Conservation (phyloP, 1,284 basidiomycete species). For the Leccinum subrobustum region DNA sequence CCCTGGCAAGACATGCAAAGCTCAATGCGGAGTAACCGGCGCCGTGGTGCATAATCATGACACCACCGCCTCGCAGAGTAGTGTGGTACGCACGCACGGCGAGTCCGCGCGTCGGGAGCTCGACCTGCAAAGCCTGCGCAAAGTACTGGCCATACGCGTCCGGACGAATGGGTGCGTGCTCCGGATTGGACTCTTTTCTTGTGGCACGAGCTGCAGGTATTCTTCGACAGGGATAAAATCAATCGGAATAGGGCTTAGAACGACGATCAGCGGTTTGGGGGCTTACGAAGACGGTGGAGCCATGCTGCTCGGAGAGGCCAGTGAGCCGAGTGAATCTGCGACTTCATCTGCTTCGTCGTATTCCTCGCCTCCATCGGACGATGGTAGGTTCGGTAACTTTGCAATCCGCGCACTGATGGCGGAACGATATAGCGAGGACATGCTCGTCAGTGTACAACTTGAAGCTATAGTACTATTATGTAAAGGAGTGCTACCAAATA, state of each 20-base stretch:
- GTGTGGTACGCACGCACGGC: constrained; percentile 81
- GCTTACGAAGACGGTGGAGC: constrained; percentile 62
- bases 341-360: constrained; percentile 56
- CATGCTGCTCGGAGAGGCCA: constrained; percentile 52
- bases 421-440: constrained; percentile 72
- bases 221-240: constrained; percentile 7
- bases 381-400: constrained; percentile 58
- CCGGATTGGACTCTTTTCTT: constrained; percentile 49
- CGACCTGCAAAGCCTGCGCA: constrained; percentile 71
- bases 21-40: constrained; percentile 89
- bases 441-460: constrained; percentile 25
- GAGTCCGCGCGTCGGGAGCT: constrained; percentile 58
- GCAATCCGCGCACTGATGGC: constrained; percentile 66
- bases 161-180: constrained; percentile 74
- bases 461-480: background rate
- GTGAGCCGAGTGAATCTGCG: constrained; percentile 57
- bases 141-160: constrained; percentile 58
- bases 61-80: constrained; percentile 45
- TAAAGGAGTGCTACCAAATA: constrained; percentile 2
- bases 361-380: constrained; percentile 43
- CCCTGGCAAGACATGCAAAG: constrained; percentile 86
- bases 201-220: constrained; percentile 10
- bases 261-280: background rate
- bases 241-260: background rate
- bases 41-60: constrained; percentile 93